Percentiles rank a stretch among this genome's conserved stretches.
These are phyloP conservation scores for Isabelozyma gotoi DNA, from an alignment of 805 yeast species.

Conservation along the genomic window DNA sequence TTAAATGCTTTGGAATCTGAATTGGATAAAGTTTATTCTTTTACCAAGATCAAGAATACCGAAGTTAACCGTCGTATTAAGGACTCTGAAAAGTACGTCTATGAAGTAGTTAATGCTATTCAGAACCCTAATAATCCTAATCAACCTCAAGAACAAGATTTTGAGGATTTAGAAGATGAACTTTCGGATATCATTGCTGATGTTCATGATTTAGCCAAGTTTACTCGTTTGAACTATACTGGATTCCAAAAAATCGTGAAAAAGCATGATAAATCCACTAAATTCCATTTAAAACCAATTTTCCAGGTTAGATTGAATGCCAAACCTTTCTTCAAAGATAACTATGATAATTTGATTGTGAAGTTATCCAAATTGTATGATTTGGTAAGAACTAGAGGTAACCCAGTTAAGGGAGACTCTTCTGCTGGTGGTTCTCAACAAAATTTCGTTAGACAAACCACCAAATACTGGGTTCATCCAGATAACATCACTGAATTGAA, in stretches of 20 bases:
- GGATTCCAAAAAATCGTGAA: constrained; percentile 96
- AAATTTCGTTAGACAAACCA: constrained; percentile 96
- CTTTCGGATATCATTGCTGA: constrained; percentile 84
- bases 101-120: constrained; percentile 56
- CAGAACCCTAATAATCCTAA: constrained; percentile 25
- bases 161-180: constrained; percentile 44
- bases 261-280: constrained; percentile 91
- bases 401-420: constrained; percentile 92
- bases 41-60: constrained; percentile 82
- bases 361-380: constrained; percentile 88
- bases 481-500: constrained; percentile 96
- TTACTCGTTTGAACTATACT: constrained; percentile 88
- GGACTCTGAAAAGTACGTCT: constrained; percentile 73
- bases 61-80: constrained; percentile 85
- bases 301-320: constrained; percentile 91
- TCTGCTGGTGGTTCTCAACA: constrained; percentile 98
- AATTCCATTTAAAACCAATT: constrained; percentile 74
- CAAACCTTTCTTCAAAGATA: constrained; percentile 94
- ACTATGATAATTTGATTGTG: constrained; percentile 85
- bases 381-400: constrained; percentile 91
- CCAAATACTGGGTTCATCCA: constrained; percentile 99
- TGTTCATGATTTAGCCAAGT: constrained; percentile 95
- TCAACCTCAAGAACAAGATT: constrained; percentile 42
- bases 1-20: constrained; percentile 74
- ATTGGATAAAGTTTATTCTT: constrained; percentile 88